These are phyloP conservation scores for Dichomitus squalens DNA, from an alignment of 1,284 basidiomycete genomes.

Conservation along the genomic window DNA sequence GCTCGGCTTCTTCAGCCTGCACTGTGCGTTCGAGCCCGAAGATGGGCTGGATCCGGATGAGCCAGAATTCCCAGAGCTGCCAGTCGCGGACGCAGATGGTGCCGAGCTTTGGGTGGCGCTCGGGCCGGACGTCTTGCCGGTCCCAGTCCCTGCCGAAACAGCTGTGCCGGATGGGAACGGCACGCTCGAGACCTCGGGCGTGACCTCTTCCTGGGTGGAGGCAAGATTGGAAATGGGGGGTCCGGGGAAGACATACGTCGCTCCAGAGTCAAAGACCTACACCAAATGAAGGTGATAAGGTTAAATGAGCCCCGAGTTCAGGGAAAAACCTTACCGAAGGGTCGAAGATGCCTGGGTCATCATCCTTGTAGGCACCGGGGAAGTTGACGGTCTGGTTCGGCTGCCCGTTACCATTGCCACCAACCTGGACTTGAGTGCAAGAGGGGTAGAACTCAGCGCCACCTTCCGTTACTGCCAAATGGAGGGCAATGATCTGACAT, in stretches of 20 bases:
- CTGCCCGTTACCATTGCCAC: slow-evolving; percentile 49
- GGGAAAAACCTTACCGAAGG: slow-evolving; percentile 12
- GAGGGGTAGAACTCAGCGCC: slow-evolving; percentile 76
- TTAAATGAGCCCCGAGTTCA: too few relatives aligned
- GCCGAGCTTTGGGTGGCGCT: slow-evolving; percentile 15
- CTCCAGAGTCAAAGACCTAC: slow-evolving; percentile 39
- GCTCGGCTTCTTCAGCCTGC: slow-evolving; percentile 15
- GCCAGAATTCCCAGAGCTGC: slow-evolving; percentile 3
- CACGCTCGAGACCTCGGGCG: slow-evolving; percentile 19
- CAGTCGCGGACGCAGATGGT: slow-evolving; percentile 12
- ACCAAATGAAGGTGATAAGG: not conserved
- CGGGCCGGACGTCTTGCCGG: slow-evolving; percentile 15
- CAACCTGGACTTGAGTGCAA: slow-evolving; percentile 64
- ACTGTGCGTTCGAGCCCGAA: slow-evolving; percentile 12
- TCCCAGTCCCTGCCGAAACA: slow-evolving; percentile 14
- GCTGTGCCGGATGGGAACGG: slow-evolving; percentile 19
- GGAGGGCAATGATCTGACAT: slow-evolving; percentile 62
- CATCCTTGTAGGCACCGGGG: slow-evolving; percentile 69
- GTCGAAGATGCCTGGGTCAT: slow-evolving; percentile 61
- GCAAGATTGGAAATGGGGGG: slow-evolving; percentile 37
- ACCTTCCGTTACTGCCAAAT: slow-evolving; percentile 49
- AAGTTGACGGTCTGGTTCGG: slow-evolving; percentile 53
- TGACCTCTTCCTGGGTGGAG: slow-evolving; percentile 18
- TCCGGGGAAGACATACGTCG: slow-evolving; percentile 43
- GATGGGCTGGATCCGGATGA: slow-evolving; percentile 4